Conservation (phyloP, 495 filamentous ascomycete genomes). For the Aspergillus ellipticus region DNA sequence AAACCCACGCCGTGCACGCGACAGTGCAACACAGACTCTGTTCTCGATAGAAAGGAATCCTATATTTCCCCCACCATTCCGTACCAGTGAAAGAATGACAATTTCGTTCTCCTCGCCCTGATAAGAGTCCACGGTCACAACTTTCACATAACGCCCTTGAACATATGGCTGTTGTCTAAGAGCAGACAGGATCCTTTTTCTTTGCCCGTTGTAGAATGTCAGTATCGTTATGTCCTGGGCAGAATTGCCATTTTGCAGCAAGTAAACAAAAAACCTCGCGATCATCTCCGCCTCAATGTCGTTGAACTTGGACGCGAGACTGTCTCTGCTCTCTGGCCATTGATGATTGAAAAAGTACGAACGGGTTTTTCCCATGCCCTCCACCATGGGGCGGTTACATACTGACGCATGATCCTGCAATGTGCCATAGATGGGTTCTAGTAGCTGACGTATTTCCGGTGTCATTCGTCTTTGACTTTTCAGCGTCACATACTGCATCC, state of each 20-base stretch:
- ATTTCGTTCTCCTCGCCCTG: constrained; percentile 94
- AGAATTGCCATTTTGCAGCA: constrained; percentile 61
- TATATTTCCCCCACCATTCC: constrained; percentile 59
- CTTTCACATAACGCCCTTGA: constrained; percentile 51
- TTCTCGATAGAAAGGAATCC: constrained; percentile 75
- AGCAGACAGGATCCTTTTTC: constrained; percentile 54
- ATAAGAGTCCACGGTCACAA: constrained; percentile 86
- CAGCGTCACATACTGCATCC: constrained; percentile 59
- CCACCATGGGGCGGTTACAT: constrained; percentile 53
- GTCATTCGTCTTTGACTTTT: constrained; percentile 67
- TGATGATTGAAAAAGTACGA: constrained; percentile 71
- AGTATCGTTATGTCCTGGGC: constrained; percentile 70
- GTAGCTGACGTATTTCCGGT: constrained; percentile 61
- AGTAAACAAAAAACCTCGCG: constrained; percentile 64
- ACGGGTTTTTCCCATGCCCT: constrained; percentile 72
- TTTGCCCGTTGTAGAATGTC: constrained; percentile 90
- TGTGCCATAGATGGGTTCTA: constrained; percentile 63
- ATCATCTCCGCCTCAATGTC: constrained; percentile 75
- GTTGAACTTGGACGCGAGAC: constrained; percentile 69
- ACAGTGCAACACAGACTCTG: constrained; percentile 82
- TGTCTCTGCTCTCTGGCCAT: constrained; percentile 63
- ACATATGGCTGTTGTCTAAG: constrained; percentile 52
- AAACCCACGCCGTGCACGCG: constrained; percentile 77
- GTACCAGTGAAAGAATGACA: constrained; percentile 77
- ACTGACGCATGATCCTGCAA: constrained; percentile 72